phyloP scores from a whole-genome alignment of 352 stramenopile genomes.

The Globisporangium nunn region DNA sequence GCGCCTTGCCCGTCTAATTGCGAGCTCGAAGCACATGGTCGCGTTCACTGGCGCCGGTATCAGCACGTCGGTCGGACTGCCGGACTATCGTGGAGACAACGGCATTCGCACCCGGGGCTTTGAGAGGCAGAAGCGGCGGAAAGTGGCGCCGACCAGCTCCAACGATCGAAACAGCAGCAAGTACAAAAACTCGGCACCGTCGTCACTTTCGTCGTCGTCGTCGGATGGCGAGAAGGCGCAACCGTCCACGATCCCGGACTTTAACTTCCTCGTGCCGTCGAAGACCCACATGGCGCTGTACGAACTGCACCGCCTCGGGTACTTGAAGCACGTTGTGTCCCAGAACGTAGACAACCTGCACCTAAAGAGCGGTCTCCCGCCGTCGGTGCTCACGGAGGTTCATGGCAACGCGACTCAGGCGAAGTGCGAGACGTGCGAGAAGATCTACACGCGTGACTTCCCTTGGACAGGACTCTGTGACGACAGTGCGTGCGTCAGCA shows the following conservation, averaged over 20 bases:
- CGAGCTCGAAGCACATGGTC: slow-evolving; percentile 54
- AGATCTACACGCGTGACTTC: slow-evolving; percentile 71
- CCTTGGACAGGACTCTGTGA: slow-evolving; percentile 65
- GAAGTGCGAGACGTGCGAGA: slow-evolving; percentile 83
- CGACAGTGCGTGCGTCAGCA: slow-evolving; percentile 51
- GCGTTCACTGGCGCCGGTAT: slow-evolving; percentile 79
- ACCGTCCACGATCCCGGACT: slow-evolving; percentile 36
- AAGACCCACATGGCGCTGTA: slow-evolving; percentile 75
- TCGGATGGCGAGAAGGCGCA: slow-evolving; percentile 12
- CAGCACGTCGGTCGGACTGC: slow-evolving; percentile 70
- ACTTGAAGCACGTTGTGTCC: slow-evolving; percentile 71
- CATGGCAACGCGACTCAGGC: slow-evolving; percentile 79
- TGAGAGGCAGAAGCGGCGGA: slow-evolving; percentile 19
- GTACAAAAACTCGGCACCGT: slow-evolving; percentile 1
- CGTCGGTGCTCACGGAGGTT: slow-evolving; percentile 55
- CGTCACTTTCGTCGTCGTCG: slow-evolving; percentile 1
- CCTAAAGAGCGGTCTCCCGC: slow-evolving; percentile 67
- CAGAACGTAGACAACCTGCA: slow-evolving; percentile 85
- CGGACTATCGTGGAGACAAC: slow-evolving; percentile 77
- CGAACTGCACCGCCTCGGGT: slow-evolving; percentile 67
- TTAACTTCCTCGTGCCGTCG: slow-evolving; percentile 63
- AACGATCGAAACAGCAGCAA: background rate
- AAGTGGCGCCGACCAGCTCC: background rate
- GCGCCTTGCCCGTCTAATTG: slow-evolving; percentile 54
- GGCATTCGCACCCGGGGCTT: slow-evolving; percentile 69